phyloP scores from a whole-genome alignment of 2,329 filamentous ascomycete species.

The Pseudogymnoascus destructans region DNA sequence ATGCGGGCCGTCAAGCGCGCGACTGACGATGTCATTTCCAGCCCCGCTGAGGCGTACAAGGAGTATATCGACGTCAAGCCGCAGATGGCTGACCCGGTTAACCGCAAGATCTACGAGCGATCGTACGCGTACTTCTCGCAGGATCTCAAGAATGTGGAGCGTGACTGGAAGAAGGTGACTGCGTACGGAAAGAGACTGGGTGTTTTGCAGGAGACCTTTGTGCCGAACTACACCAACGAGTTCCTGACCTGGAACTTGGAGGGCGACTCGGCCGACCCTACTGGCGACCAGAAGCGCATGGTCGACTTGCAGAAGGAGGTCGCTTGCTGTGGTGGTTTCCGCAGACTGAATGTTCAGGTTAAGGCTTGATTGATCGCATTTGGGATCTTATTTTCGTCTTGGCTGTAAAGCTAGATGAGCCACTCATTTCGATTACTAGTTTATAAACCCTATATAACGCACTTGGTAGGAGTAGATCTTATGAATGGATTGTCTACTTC shows the following conservation, averaged over 20 bases:
- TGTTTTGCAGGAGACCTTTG: conserved; percentile 49
- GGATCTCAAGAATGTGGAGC: conserved; percentile 59
- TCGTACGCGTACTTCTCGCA: conserved; percentile 64
- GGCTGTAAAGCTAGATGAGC: neutral
- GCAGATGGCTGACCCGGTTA: conserved; percentile 51
- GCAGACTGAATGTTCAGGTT: conserved; percentile 29
- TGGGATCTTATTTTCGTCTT: neutral
- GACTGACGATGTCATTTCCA: conserved; percentile 55
- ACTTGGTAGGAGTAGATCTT: neutral
- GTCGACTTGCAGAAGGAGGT: conserved; percentile 54
- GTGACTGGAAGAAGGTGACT: conserved; percentile 70
- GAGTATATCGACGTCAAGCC: conserved; percentile 64
- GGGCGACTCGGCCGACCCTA: conserved; percentile 51
- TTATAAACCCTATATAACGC: neutral
- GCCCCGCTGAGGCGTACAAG: conserved; percentile 49
- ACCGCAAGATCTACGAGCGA: conserved; percentile 69
- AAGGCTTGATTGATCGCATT: conserved; percentile 11
- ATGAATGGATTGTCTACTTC: neutral
- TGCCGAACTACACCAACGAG: conserved; percentile 63
- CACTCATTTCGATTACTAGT: neutral
- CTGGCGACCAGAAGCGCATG: conserved; percentile 64
- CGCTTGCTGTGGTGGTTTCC: conserved; percentile 51
- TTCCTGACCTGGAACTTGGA: conserved; percentile 55
- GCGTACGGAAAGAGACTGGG: conserved; percentile 61
- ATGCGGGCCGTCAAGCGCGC: conserved; percentile 61